These are phyloP conservation scores for Aethionema arabicum DNA, from an alignment of 345 rosid species.

Conservation along the genomic window DNA sequence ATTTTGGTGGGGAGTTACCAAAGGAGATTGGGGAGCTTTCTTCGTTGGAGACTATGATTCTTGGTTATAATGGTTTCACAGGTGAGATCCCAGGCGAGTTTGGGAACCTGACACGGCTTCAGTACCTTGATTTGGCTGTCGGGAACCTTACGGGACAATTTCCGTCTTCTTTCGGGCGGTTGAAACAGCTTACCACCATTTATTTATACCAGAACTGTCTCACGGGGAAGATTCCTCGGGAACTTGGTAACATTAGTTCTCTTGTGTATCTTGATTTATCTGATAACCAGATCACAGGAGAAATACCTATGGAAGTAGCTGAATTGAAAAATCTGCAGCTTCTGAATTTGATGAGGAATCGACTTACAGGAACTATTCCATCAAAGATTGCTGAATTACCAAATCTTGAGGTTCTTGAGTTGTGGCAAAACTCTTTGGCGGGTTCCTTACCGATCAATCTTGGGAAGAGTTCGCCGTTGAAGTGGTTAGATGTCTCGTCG, in stretches of 20 bases:
- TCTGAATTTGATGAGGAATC: slow-evolving; percentile 71
- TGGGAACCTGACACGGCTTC: slow-evolving; percentile 63
- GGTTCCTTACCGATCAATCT: slow-evolving; percentile 63
- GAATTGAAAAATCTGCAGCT: slow-evolving; percentile 60
- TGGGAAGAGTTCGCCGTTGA: slow-evolving; percentile 59
- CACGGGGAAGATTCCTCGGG: slow-evolving; percentile 59
- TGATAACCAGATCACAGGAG: slow-evolving; percentile 66
- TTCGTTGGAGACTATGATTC: slow-evolving; percentile 59
- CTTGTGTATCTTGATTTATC: slow-evolving; percentile 69
- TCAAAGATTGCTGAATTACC: slow-evolving; percentile 52
- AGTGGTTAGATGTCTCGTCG: slow-evolving; percentile 73
- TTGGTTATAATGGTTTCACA: slow-evolving; percentile 66
- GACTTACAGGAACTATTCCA: slow-evolving; percentile 56
- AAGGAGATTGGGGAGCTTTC: slow-evolving; percentile 59
- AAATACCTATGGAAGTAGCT: slow-evolving; percentile 56
- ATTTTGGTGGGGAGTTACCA: slow-evolving; percentile 59
- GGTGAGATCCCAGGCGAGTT: slow-evolving; percentile 70
- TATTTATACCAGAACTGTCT: slow-evolving; percentile 61
- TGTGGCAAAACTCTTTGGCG: slow-evolving; percentile 65
- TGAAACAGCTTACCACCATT: slow-evolving; percentile 58
- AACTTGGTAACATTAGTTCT: slow-evolving; percentile 57
- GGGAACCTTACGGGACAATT: slow-evolving; percentile 64
- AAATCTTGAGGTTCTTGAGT: slow-evolving; percentile 63
- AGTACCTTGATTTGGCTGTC: slow-evolving; percentile 70
- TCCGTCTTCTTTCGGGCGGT: slow-evolving; percentile 56